Evolutionary conservation across 169 alveolate genomes (phyloP).

Genomic region (Plasmodium ovale): DNA sequence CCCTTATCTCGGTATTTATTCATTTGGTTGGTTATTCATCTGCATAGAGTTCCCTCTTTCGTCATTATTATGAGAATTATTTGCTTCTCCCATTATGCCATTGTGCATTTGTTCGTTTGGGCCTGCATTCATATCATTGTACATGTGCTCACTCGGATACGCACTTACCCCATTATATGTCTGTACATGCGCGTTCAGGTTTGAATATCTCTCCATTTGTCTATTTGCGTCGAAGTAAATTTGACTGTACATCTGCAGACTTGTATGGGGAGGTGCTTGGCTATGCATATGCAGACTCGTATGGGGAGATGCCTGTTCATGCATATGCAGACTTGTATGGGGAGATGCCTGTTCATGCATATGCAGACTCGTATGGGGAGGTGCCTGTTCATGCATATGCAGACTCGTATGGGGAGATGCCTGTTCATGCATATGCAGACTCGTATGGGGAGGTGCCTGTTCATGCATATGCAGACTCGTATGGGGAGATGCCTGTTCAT

Average conservation of each 20-base stretch:
- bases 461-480: not conserved
- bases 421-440: not conserved
- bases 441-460: not conserved
- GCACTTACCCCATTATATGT: not conserved
- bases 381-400: not conserved
- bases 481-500: not conserved
- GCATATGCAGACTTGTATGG: not conserved
- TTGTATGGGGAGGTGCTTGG: not conserved
- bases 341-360: not conserved
- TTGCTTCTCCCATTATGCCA: not conserved
- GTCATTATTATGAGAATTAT: not conserved
- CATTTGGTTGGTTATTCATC: no score
- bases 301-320: not conserved
- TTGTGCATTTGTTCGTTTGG: not conserved
- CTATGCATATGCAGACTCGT: constrained; percentile 7
- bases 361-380: not conserved
- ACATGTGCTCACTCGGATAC: not conserved
- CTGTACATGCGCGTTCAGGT: not conserved
- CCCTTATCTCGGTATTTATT: no score
- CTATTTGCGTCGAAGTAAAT: not conserved
- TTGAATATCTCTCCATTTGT: not conserved
- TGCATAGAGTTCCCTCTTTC: not conserved
- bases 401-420: not conserved
- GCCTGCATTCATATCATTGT: not conserved
- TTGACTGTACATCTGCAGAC: constrained; percentile 2